Evolutionary conservation across 805 yeast genomes (phyloP), one percentile per base, ranked within the genome.

Genomic region (Spathaspora boniae): DNA sequence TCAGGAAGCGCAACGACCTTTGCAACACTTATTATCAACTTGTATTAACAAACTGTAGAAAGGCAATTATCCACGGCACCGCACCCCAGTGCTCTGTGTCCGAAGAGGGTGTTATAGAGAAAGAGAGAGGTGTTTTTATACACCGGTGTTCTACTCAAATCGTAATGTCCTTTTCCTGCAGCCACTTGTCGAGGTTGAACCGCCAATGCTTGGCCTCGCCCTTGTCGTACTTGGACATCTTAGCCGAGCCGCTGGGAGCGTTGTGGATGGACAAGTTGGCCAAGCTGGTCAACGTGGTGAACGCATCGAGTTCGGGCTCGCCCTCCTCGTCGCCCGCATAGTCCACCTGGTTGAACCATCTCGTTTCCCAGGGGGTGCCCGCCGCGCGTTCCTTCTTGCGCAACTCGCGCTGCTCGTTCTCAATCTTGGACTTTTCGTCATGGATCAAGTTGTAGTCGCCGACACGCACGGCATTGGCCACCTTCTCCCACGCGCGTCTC

Each of bases 401-500:
- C 60, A 82, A 54, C 30, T 78, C 88, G 55, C 98, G 80, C 68
- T 91, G 97, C 16, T 68, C 74, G 51, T 85, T 82, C 66, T 91
- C 98, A 46, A 93, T 73, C 53, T 68, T 63, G 11, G 88, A 68
- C 68, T 91, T 91, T 51, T 83, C 85, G 44, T 68, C 65, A 53
- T 81, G 80, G 47, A 91, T 88, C 44, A 72, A 60, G 48, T 84
- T 86, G 62, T 75, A 86, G 57, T 88, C 82, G 29, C 91, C 85
- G 16, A 64, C 60, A 39, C 72, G 76, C 50, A 88, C 83, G 11
- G 98, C 98, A 7, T 72, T 86, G 0, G 97, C 95, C 17, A 93
- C 98, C 45, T 80, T 75, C 34, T 56, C 50, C 98, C 98, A 91
- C 9, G 97, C 97, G 49, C 69, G 77, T 65, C 96, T 82, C 39